phyloP scores from a whole-genome alignment of 1,139 yeast genomes.

The Pichia sp. region DNA sequence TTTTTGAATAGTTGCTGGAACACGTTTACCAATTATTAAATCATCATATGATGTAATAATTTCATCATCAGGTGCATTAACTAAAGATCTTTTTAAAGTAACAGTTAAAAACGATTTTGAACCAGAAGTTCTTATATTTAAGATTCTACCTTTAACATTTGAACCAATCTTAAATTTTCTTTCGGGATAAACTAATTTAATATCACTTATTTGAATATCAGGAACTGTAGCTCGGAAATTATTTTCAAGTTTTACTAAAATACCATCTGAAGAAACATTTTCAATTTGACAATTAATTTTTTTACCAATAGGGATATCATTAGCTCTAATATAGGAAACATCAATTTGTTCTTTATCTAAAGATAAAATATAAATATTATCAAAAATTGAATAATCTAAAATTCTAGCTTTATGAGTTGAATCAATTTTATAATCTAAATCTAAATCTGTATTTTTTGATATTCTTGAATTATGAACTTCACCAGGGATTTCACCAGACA shows the following conservation, averaged over 20 bases:
- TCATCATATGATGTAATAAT: conserved; percentile 46
- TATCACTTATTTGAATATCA: conserved; percentile 73
- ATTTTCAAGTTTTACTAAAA: conserved; percentile 58
- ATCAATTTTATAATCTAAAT: conserved; percentile 51
- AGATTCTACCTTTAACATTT: conserved; percentile 68
- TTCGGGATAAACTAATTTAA: conserved; percentile 81
- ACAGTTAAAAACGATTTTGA: conserved; percentile 41
- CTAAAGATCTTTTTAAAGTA: conserved; percentile 79
- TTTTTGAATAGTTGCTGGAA: conserved; percentile 70
- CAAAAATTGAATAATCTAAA: conserved; percentile 60
- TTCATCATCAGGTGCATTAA: conserved; percentile 62
- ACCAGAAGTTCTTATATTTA: conserved; percentile 34
- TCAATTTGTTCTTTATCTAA: conserved; percentile 59
- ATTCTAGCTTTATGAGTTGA: conserved; percentile 74
- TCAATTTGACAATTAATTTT: conserved; percentile 54
- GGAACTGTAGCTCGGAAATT: conserved; percentile 74
- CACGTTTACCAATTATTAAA: conserved; percentile 52
- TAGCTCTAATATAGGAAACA: conserved; percentile 56
- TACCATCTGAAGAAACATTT: conserved; percentile 61
- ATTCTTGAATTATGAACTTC: conserved; percentile 71
- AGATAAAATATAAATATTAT: conserved; percentile 61
- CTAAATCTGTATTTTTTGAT: conserved; percentile 45
- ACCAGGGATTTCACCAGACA: conserved; percentile 50
- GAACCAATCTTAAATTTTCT: conserved; percentile 82
- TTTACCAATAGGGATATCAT: conserved; percentile 75